Evolutionary conservation across 805 yeast species (phyloP).

Genomic region (Suhomyces kilbournensis): DNA sequence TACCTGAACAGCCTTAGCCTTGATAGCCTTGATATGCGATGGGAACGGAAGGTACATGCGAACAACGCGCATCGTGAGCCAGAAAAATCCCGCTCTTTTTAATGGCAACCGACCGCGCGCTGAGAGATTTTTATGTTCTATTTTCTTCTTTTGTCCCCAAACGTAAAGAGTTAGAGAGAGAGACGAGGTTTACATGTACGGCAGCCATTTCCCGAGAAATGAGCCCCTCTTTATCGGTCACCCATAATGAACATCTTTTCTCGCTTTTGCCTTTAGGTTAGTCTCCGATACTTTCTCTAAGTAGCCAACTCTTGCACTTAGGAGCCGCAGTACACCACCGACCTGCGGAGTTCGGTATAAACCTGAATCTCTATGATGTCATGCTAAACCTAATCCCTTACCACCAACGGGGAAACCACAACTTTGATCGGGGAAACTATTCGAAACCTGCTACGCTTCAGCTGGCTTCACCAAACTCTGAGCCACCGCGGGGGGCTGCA

Average conservation of each 20-base stretch:
- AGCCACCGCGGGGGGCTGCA: background rate
- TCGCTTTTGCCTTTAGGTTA: background rate
- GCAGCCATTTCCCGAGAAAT: background rate
- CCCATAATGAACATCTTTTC: background rate
- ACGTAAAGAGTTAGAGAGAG: conserved; percentile 1
- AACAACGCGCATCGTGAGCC: background rate
- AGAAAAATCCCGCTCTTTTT: background rate
- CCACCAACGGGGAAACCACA: background rate
- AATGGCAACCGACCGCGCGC: background rate
- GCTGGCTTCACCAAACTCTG: background rate
- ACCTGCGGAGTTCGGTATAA: background rate
- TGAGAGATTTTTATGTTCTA: background rate
- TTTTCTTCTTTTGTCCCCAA: background rate
- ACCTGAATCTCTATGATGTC: background rate
- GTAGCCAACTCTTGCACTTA: background rate
- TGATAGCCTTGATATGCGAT: background rate
- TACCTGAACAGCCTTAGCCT: background rate
- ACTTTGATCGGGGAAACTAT: background rate
- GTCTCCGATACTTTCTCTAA: background rate
- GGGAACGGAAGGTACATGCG: background rate
- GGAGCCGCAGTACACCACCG: background rate
- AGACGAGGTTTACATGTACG: background rate
- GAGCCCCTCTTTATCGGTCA: background rate
- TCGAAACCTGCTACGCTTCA: background rate
- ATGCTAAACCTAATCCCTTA: background rate